Conservation (phyloP, 1,139 yeast genomes). For the Magnusiomyces suaveolens region DNA sequence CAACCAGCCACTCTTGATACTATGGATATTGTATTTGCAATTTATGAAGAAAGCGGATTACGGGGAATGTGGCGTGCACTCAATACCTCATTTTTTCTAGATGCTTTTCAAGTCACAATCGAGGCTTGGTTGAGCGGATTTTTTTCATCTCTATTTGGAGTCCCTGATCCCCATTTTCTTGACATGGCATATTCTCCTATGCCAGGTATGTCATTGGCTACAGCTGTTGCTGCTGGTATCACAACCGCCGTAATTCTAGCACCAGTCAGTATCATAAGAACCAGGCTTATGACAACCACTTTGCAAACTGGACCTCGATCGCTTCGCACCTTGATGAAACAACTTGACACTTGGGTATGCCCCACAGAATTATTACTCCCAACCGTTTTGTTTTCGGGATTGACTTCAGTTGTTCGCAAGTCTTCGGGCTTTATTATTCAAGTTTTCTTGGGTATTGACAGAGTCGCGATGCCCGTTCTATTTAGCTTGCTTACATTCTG, state of each 20-base stretch:
- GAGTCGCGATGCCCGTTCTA: slow-evolving; percentile 52
- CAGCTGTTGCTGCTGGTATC: slow-evolving; percentile 64
- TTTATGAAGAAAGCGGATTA: slow-evolving; percentile 70
- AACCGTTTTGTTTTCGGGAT: slow-evolving; percentile 53
- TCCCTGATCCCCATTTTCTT: slow-evolving; percentile 86
- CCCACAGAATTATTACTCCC: slow-evolving; percentile 49
- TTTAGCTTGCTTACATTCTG: slow-evolving; percentile 46
- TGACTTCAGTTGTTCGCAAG: slow-evolving; percentile 53
- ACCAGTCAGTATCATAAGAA: slow-evolving; percentile 73
- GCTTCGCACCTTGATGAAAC: slow-evolving; percentile 31
- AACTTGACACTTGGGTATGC: slow-evolving; percentile 39
- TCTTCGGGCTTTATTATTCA: slow-evolving; percentile 67
- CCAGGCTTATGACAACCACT: slow-evolving; percentile 62
- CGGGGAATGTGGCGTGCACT: slow-evolving; percentile 79
- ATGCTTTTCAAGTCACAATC: slow-evolving; percentile 63
- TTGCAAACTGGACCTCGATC: slow-evolving; percentile 33
- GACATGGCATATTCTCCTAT: slow-evolving; percentile 76
- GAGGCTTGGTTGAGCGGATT: slow-evolving; percentile 92
- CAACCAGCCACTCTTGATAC: slow-evolving; percentile 59
- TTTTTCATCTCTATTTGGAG: slow-evolving; percentile 65
- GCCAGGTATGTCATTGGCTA: slow-evolving; percentile 54
- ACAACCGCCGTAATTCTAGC: slow-evolving; percentile 67
- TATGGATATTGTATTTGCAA: slow-evolving; percentile 58
- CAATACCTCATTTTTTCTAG: slow-evolving; percentile 73
- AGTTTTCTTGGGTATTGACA: slow-evolving; percentile 57